Evolutionary conservation across 1,284 basidiomycete species (phyloP), one percentile per base, ranked within the genome.

Genomic region (Rhizopogon parksii): DNA sequence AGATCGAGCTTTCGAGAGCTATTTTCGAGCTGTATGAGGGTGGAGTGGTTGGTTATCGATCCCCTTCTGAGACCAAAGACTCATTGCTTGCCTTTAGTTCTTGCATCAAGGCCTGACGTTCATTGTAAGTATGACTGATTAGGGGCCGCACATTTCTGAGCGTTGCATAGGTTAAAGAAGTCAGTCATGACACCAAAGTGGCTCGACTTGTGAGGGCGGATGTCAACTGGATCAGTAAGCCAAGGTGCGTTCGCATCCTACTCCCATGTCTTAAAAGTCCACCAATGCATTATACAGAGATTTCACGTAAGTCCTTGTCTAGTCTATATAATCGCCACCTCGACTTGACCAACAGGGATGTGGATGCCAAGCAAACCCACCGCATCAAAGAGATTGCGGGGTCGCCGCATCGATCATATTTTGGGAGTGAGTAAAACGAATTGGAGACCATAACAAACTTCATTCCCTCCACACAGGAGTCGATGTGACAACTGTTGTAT

Each of bases 21-120:
- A 72, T 94, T 54, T 95, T 94, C 56, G 91, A 95, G 66, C 73
- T 91, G 24, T 85, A 88, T 58, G 82, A 88, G 67, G 86, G 85
- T n/a, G 85, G 78, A 8, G 79, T 88, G 57, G 85, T 86, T 65
- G 47, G 80, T 72, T 8, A 6, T 8, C 46, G 32, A 36, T 25
- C 14, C 17, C 52, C 14, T 11, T 36, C 15, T 24, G 35, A 19
- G 4, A 21, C 2, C 4, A 47, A 3, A 24, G 53, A 62, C 4
- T 56, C 9, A 27, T 42, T 4, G 24, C 25, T 19, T n/a, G 14
- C 36, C 15, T 32, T 19, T 50, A 89, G 81, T 92, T 89, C 63
- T 80, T 91, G 63, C 89, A 92, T 60, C 88, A 91, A 69, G 90
- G 90, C 2, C 59, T 82, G 53, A 81, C 85, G 0, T 92, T 81